Percentiles rank a stretch among this genome's conserved stretches.
These are phyloP conservation scores for Rhinocladiella mackenziei DNA, from an alignment of 2,329 filamentous ascomycete species.

Conservation along the genomic window DNA sequence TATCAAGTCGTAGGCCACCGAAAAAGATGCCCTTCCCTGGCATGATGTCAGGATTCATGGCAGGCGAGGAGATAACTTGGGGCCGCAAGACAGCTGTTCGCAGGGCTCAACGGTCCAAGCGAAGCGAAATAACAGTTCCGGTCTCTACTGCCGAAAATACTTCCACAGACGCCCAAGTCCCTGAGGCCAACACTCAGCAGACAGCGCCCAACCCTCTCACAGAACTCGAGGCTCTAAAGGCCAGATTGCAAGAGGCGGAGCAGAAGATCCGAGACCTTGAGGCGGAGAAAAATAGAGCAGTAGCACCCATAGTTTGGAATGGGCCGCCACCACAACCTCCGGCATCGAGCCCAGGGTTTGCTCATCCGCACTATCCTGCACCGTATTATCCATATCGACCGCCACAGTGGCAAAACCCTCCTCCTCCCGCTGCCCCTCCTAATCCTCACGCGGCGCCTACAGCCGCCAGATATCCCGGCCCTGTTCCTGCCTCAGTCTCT, in stretches of 20 bases:
- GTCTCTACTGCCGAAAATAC: background rate
- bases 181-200: background rate
- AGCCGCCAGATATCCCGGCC: background rate
- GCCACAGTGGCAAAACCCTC: constrained; percentile 1
- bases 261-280: constrained; percentile 22
- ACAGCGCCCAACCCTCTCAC: constrained; percentile 1
- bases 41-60: constrained; percentile 17
- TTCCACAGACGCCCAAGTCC: background rate
- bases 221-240: constrained; percentile 20
- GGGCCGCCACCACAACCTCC: constrained; percentile 3
- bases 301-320: constrained; percentile 10
- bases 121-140: background rate
- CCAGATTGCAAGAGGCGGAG: constrained; percentile 20
- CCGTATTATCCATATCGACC: constrained; percentile 1
- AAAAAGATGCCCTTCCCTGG: constrained; percentile 10
- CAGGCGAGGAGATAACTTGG: constrained; percentile 12
- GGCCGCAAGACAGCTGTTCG: constrained; percentile 1
- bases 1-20: background rate
- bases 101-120: background rate
- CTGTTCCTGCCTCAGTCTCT: background rate
- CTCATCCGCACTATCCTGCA: constrained; percentile 5
- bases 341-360: background rate
- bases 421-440: constrained; percentile 1
- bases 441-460: background rate
- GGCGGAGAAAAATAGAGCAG: constrained; percentile 15